A percentile compares a stretch with the other conserved stretches of the same genome.
Evolutionary conservation across 352 stramenopile genomes (phyloP).

Genomic region (Phytophthora meadii): DNA sequence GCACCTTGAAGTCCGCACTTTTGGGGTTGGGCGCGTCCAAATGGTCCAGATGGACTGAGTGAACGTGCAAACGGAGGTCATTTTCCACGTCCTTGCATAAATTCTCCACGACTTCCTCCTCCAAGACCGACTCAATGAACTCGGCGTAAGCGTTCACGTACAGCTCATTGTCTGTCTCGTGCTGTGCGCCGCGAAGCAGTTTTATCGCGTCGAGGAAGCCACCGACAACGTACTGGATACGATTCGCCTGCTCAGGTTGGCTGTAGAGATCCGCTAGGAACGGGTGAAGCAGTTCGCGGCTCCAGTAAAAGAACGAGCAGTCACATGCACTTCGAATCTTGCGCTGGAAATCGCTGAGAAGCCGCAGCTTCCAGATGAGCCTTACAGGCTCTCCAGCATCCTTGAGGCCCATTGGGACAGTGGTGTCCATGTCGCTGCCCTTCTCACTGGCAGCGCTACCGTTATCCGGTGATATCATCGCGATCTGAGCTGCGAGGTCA

Average conservation of each 20-base stretch:
- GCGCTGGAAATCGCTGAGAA: conserved; percentile 91
- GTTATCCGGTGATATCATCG: conserved; percentile 72
- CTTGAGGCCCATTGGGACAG: conserved; percentile 56
- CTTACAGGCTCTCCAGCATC: conserved; percentile 78
- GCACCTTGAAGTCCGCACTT: conserved; percentile 81
- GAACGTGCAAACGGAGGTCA: conserved; percentile 91
- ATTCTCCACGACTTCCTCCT: conserved; percentile 90
- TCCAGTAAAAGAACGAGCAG: conserved; percentile 95
- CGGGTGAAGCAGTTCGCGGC: conserved; percentile 85
- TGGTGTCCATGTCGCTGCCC: conserved; percentile 46
- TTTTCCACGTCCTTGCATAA: conserved; percentile 95
- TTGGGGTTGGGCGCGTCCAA: conserved; percentile 89
- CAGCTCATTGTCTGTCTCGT: conserved; percentile 71
- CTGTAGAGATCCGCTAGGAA: conserved; percentile 89
- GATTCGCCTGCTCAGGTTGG: conserved; percentile 81
- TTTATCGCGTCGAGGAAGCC: conserved; percentile 85
- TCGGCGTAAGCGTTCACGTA: conserved; percentile 78
- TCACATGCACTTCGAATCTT: conserved; percentile 88
- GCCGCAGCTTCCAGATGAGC: conserved; percentile 84
- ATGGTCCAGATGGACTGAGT: conserved; percentile 88
- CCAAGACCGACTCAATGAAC: conserved; percentile 86
- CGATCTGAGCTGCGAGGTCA: conserved; percentile 83
- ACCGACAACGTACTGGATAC: conserved; percentile 84
- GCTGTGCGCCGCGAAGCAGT: conserved; percentile 74
- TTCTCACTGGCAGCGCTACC: conserved; percentile 41